These are phyloP conservation scores for Dipteronia sinensis DNA, from an alignment of 345 rosid genomes.

Conservation along the genomic window DNA sequence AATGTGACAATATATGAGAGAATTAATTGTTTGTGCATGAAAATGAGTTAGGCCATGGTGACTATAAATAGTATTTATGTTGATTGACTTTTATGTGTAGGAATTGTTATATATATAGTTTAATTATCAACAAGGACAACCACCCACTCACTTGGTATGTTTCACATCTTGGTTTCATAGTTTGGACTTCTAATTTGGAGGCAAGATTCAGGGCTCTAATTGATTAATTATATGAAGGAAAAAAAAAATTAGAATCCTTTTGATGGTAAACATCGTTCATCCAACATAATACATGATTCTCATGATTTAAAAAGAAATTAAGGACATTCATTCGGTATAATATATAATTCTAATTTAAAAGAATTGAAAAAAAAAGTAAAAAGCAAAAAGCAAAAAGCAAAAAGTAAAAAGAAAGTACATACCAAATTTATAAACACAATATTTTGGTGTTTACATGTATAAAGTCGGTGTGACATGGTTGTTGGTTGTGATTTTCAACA, in stretches of 20 bases:
- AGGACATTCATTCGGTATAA: no score
- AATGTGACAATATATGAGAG: neutral
- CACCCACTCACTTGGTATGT: neutral
- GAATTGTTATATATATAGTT: neutral
- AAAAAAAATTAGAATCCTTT: no score
- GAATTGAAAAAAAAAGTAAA: no score
- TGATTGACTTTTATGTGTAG: neutral
- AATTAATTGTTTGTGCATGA: neutral
- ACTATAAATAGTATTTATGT: neutral
- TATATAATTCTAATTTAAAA: no score
- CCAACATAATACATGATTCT: no score
- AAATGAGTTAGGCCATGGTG: neutral
- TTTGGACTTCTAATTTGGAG: neutral
- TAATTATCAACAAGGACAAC: neutral
- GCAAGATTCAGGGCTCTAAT: neutral
- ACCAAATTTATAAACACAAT: neutral
- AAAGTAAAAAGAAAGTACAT: no score
- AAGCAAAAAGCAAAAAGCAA: no score
- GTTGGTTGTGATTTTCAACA: neutral
- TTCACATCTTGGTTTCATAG: neutral
- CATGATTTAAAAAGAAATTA: no score
- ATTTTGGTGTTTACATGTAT: neutral
- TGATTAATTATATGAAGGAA: neutral
- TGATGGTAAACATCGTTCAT: no score
- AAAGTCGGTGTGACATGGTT: neutral